A percentile compares a stretch with the other conserved stretches of the same genome.
Evolutionary conservation across 805 yeast species (phyloP).

Genomic region (Suhomyces kilbournensis): DNA sequence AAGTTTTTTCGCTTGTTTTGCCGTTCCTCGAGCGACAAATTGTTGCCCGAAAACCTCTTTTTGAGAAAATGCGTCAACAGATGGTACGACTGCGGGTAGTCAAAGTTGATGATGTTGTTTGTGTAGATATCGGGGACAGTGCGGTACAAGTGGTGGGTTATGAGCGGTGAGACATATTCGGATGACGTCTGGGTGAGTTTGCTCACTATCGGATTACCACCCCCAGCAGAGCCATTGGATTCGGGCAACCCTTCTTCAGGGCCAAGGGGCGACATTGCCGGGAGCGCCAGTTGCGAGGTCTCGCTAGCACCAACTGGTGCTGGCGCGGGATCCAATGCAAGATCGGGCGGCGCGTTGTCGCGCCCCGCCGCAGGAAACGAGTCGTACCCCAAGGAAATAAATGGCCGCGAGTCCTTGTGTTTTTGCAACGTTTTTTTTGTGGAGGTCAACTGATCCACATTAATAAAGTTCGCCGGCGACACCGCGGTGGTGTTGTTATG

Average conservation of each 20-base stretch:
- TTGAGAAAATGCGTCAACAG: constrained; percentile 55
- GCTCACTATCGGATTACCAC: constrained; percentile 3
- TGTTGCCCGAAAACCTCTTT: constrained; percentile 53
- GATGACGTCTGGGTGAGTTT: constrained; percentile 10
- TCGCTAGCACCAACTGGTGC: background rate
- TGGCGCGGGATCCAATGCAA: background rate
- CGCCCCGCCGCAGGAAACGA: background rate
- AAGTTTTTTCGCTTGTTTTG: constrained; percentile 30
- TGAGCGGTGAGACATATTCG: constrained; percentile 56
- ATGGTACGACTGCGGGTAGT: constrained; percentile 63
- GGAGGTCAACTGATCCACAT: background rate
- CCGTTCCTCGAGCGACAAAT: constrained; percentile 28
- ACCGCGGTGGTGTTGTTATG: constrained; percentile 1
- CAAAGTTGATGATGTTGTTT: constrained; percentile 49
- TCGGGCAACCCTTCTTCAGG: background rate
- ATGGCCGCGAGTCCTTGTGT: constrained; percentile 35
- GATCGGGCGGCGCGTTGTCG: background rate
- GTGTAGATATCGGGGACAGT: constrained; percentile 49
- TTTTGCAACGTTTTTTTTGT: constrained; percentile 3
- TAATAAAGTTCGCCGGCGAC: constrained; percentile 1
- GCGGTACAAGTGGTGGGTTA: constrained; percentile 54
- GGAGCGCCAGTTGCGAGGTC: background rate
- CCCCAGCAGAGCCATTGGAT: background rate
- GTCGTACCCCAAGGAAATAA: constrained; percentile 36
- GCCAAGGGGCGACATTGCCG: background rate